phyloP scores from a whole-genome alignment of 2,329 filamentous ascomycete species.

The Cryphonectria radicalis region DNA sequence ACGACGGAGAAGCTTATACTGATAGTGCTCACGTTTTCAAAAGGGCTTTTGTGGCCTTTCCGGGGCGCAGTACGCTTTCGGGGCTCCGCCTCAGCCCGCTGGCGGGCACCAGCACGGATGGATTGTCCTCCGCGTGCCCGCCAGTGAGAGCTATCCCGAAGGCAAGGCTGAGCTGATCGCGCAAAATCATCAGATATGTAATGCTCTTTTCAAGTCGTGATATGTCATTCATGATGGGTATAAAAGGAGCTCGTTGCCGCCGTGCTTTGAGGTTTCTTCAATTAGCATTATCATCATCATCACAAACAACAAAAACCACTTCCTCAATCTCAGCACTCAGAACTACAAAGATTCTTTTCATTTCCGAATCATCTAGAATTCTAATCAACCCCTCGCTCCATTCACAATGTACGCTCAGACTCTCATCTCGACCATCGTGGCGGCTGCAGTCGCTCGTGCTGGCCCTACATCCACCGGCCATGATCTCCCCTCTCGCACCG shows the following conservation, averaged over 20 bases:
- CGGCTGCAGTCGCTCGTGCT: slow-evolving; percentile 36
- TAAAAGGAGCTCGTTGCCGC: slow-evolving; percentile 6
- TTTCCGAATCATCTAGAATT: neutral
- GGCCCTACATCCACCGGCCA: slow-evolving; percentile 39
- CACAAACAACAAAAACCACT: neutral
- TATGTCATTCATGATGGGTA: neutral
- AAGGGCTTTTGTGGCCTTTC: neutral
- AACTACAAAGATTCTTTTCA: neutral
- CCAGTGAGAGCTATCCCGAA: neutral
- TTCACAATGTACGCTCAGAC: slow-evolving; percentile 41
- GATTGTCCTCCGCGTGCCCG: neutral
- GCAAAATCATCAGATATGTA: neutral
- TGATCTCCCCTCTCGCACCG: slow-evolving; percentile 39
- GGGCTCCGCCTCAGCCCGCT: slow-evolving; percentile 11
- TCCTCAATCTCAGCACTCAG: neutral
- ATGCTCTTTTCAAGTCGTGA: neutral
- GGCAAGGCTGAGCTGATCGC: neutral
- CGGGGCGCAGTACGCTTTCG: slow-evolving; percentile 18
- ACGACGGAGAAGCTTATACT: neutral
- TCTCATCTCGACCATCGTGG: slow-evolving; percentile 36
- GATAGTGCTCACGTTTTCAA: neutral
- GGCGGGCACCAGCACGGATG: neutral
- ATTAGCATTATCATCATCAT: slow-evolving; percentile 8
- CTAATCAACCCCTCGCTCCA: neutral
- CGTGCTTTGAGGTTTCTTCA: neutral